Percentiles rank a stretch among this genome's conserved stretches.
These are phyloP conservation scores for Fagopyrum tataricum DNA, from an alignment of 148 eudicot species.

Conservation along the genomic window DNA sequence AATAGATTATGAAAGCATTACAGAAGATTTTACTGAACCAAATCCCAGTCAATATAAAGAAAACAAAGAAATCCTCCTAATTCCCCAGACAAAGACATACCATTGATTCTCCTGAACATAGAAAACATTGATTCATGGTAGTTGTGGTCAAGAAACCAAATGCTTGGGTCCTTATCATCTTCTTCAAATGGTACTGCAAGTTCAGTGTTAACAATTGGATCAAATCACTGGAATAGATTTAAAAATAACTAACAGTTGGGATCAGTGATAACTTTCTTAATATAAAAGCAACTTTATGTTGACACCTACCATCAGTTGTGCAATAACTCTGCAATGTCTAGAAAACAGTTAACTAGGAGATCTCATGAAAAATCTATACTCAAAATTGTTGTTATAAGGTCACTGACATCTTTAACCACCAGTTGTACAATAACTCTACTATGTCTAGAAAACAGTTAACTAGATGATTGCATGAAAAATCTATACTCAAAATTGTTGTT, in stretches of 20 bases:
- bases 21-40: background rate
- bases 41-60: background rate
- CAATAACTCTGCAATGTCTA: background rate
- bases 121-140: constrained; percentile 95
- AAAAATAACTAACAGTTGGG: background rate
- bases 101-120: constrained; percentile 93
- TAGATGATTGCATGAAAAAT: too few relatives aligned
- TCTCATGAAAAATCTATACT: background rate
- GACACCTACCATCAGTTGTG: background rate
- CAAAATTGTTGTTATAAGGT: background rate
- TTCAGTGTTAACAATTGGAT: background rate
- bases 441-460: background rate
- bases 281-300: background rate
- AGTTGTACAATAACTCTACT: background rate
- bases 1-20: background rate
- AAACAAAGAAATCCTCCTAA: background rate
- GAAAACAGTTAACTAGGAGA: background rate
- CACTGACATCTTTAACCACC: background rate
- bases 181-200: constrained; percentile 93
- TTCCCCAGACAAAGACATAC: constrained; percentile 22
- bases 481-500: background rate
- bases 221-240: background rate
- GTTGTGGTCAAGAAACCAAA: constrained; percentile 99
- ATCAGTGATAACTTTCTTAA: background rate
- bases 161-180: constrained; percentile 90